Base-by-base conservation (phyloP, 306 rosid species). In the Dicorynia guianensis region DNA sequence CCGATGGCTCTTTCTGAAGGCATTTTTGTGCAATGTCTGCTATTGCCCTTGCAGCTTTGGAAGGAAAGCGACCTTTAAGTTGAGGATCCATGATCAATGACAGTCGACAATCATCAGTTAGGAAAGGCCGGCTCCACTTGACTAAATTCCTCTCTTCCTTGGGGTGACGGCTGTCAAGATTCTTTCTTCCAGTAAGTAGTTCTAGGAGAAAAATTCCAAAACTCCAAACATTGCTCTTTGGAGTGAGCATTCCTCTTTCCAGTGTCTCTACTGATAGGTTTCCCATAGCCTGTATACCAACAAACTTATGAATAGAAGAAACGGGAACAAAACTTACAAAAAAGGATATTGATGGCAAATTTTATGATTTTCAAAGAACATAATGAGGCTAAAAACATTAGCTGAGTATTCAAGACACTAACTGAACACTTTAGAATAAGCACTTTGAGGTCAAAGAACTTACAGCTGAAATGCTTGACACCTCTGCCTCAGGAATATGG, bases 211-310 rank as follows among this genome's bases (percentile, higher is more conserved):
- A 84, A 46, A 90, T 81, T 7, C 99, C 99, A 0, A 96, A 96
- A 79, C 99, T 87, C 98, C 98, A 96, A 14, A 92, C 99, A 3
- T 96, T 96, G 86, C 99, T 96, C 84, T 96, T 96, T 3, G 99
- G 99, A 18, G 99, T 96, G 47, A 96, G 93, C 96, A 90, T 72
- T 81, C 99, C 94, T 83, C 85, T 93, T 84, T 96, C 99, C 67
- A 96, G 65, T 34, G 99, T 96, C 89, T 96, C 99, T 81, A 90
- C 82, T 18, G 99, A 90, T 42, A 96, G 87, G 85, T 92, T 92
- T 74, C 93, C 99, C 63, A 88, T 90, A 39, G 96, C 97, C 99
- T 96, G 89, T 49, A 85, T 15, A 76, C 59, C 0, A 53, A 67
- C n/a, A 19, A 64, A 62, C 30, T 60, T 57, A 61, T 38, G 43